Evolutionary conservation across 108 stramenopile genomes (phyloP).

Genomic region (Chaetoceros tenuissimus): DNA sequence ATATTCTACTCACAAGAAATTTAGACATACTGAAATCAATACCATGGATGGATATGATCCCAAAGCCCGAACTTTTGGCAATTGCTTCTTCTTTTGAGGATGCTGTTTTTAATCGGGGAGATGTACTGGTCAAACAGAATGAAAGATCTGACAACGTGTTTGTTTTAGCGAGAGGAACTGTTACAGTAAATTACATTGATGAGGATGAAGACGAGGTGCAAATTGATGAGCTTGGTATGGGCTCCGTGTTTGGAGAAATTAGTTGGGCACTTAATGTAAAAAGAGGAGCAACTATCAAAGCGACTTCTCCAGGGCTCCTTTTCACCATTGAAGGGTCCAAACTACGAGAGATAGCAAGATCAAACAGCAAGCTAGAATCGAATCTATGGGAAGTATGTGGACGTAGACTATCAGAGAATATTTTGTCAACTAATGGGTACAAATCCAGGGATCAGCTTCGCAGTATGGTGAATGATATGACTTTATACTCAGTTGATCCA

Average conservation of each 20-base stretch:
- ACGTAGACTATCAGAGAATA: conserved; percentile 7
- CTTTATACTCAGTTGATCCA: conserved; percentile 5
- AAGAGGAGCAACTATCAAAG: conserved; percentile 10
- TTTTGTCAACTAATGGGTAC: conserved; percentile 3
- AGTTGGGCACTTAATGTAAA: conserved; percentile 7
- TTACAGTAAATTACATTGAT: conserved; percentile 4
- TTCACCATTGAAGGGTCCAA: conserved; percentile 6
- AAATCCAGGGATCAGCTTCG: background rate
- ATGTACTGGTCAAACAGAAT: conserved; percentile 8
- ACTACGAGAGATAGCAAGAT: background rate
- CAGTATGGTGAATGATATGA: conserved; percentile 5
- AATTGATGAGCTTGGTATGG: conserved; percentile 19
- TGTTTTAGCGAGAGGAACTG: conserved; percentile 19
- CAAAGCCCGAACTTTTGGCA: background rate
- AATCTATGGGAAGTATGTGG: conserved; percentile 14
- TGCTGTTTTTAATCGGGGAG: conserved; percentile 6
- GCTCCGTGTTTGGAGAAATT: conserved; percentile 25
- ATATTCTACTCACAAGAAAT: too few species aligned
- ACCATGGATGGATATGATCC: conserved; percentile 12
- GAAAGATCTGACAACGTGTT: conserved; percentile 10
- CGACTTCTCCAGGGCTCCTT: conserved; percentile 5
- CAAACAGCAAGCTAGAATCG: conserved; percentile 1
- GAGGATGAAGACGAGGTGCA: conserved; percentile 2
- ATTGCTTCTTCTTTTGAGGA: conserved; percentile 12
- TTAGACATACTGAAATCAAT: conserved; percentile 12